phyloP scores from a whole-genome alignment of 2,329 filamentous ascomycete species.

The Cordyceps farinosa region DNA sequence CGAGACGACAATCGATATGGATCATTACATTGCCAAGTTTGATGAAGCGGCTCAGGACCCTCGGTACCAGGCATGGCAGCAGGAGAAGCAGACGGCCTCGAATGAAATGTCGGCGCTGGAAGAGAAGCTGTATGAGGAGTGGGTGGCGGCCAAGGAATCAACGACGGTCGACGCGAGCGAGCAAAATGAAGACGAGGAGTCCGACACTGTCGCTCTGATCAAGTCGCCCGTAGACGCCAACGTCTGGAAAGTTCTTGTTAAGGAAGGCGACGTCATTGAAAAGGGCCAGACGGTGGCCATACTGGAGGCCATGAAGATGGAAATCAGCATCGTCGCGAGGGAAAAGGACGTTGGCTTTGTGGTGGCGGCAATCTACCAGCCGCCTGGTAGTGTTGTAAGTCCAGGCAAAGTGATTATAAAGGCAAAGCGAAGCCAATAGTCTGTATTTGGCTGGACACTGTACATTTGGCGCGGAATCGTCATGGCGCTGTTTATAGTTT shows the following conservation, averaged over 20 bases:
- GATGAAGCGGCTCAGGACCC: slow-evolving; percentile 21
- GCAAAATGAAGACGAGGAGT: background rate
- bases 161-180: slow-evolving; percentile 19
- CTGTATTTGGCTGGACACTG: no score
- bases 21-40: slow-evolving; percentile 26
- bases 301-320: slow-evolving; percentile 57
- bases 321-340: slow-evolving; percentile 40
- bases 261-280: slow-evolving; percentile 35
- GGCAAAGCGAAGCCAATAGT: background rate
- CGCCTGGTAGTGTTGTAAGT: slow-evolving; percentile 14
- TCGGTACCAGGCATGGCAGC: slow-evolving; percentile 22
- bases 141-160: slow-evolving; percentile 20
- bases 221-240: slow-evolving; percentile 47
- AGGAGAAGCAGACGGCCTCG: slow-evolving; percentile 2
- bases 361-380: background rate
- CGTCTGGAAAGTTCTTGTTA: slow-evolving; percentile 49
- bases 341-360: background rate
- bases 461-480: no score
- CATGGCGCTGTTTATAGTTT: no score
- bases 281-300: slow-evolving; percentile 43
- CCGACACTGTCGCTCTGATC: slow-evolving; percentile 32
- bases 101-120: slow-evolving; percentile 23
- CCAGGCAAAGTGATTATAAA: slow-evolving; percentile 5
- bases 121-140: slow-evolving; percentile 29
- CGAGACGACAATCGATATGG: slow-evolving; percentile 29